These are phyloP conservation scores for Harringtonia lauricola DNA, from an alignment of 2,329 filamentous ascomycete species.

Conservation along the genomic window DNA sequence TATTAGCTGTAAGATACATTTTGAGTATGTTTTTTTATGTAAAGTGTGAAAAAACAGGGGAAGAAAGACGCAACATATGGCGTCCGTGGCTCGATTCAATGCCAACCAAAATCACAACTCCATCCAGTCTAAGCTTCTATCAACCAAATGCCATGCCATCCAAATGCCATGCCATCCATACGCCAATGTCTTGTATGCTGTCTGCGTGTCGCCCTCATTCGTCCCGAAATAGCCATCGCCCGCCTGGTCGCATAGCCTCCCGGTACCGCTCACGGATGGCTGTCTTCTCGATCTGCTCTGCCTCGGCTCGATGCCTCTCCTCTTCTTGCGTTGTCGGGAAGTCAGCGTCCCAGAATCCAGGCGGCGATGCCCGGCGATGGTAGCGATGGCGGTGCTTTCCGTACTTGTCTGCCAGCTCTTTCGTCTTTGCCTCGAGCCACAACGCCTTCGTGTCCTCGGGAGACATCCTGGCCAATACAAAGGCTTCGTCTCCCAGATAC, in stretches of 20 bases:
- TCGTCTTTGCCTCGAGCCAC: constrained; percentile 65
- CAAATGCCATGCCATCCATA: too few relatives aligned
- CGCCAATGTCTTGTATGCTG: not conserved
- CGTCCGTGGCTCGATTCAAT: too few relatives aligned
- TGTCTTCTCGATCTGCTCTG: constrained; percentile 49
- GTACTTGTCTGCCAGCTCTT: constrained; percentile 60
- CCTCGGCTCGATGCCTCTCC: constrained; percentile 52
- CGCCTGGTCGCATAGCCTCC: constrained; percentile 69
- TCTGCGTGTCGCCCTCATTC: constrained; percentile 36
- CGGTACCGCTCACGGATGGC: constrained; percentile 63
- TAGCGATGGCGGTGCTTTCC: constrained; percentile 71
- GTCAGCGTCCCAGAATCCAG: constrained; percentile 83
- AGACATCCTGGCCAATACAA: constrained; percentile 46
- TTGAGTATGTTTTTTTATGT: too few relatives aligned
- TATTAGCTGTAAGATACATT: too few relatives aligned
- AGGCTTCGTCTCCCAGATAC: constrained; percentile 47
- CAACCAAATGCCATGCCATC: too few relatives aligned
- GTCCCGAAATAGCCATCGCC: constrained; percentile 73
- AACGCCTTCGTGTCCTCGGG: constrained; percentile 51
- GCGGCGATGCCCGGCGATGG: constrained; percentile 60
- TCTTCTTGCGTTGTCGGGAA: constrained; percentile 84
- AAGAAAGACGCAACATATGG: too few relatives aligned
- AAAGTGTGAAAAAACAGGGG: too few relatives aligned
- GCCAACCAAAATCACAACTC: too few relatives aligned
- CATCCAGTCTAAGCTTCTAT: too few relatives aligned